Percentiles rank a stretch among this genome's conserved stretches.
These are phyloP conservation scores for Gossypium turneri DNA, from an alignment of 345 rosid species.

Conservation along the genomic window DNA sequence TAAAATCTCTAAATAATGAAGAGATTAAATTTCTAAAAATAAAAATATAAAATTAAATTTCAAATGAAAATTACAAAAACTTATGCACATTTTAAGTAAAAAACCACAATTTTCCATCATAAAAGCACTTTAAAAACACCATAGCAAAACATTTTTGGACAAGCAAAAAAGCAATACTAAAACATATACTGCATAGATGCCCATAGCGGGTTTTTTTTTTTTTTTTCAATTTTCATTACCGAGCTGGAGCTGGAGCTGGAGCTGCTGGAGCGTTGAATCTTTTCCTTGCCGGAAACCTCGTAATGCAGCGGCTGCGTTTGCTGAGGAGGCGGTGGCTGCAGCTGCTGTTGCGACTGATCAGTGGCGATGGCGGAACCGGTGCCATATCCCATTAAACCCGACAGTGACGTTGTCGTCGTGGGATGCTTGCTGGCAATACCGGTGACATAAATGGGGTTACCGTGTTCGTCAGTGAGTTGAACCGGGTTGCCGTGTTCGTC, in stretches of 20 bases:
- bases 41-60: neutral
- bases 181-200: too few relatives aligned
- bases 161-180: too few relatives aligned
- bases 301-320: neutral
- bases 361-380: neutral
- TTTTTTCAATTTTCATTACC: conserved; percentile 24
- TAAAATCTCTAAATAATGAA: neutral
- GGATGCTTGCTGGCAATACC: conserved; percentile 46
- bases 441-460: conserved; percentile 53
- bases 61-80: conserved; percentile 7
- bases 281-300: conserved; percentile 10
- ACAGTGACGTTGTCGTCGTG: neutral
- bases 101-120: too few relatives aligned
- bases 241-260: conserved; percentile 44
- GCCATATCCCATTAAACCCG: conserved; percentile 6
- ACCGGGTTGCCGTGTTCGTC: conserved; percentile 55
- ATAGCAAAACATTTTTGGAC: too few relatives aligned
- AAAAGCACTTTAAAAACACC: too few relatives aligned
- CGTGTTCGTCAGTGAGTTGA: conserved; percentile 51
- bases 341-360: neutral
- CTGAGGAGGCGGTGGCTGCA: neutral
- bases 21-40: too few relatives aligned
- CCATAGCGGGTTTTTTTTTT: too few relatives aligned
- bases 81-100: too few relatives aligned
- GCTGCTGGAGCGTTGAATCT: conserved; percentile 39